phyloP scores from a whole-genome alignment of 2,329 filamentous ascomycete species.

The Aureobasidium sp. region DNA sequence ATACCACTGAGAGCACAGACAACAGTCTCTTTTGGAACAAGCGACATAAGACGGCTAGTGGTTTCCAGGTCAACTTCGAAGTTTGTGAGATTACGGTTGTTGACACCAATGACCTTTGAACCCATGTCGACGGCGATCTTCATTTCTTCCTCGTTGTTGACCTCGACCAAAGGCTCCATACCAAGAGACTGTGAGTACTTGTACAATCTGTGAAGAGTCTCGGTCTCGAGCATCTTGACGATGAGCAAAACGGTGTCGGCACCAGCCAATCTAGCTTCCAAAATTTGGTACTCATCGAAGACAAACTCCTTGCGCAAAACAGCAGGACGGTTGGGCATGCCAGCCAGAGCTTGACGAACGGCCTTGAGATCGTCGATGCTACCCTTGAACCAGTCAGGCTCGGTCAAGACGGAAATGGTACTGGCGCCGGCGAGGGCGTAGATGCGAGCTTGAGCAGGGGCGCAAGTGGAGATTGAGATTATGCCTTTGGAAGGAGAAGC shows the following conservation, averaged over 20 bases:
- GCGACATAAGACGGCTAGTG: slow-evolving; percentile 76
- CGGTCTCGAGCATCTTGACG: slow-evolving; percentile 88
- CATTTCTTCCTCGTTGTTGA: slow-evolving; percentile 94
- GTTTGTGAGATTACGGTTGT: slow-evolving; percentile 92
- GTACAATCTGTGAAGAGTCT: slow-evolving; percentile 68
- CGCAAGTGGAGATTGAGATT: slow-evolving; percentile 79
- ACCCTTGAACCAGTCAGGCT: slow-evolving; percentile 98
- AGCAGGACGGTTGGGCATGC: slow-evolving; percentile 86
- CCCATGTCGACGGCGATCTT: slow-evolving; percentile 75
- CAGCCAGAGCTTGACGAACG: slow-evolving; percentile 79
- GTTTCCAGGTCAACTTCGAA: slow-evolving; percentile 96
- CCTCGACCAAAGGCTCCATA: slow-evolving; percentile 97
- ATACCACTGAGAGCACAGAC: slow-evolving; percentile 95
- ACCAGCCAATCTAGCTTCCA: slow-evolving; percentile 85
- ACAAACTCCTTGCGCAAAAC: slow-evolving; percentile 94
- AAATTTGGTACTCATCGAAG: slow-evolving; percentile 96
- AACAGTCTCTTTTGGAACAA: slow-evolving; percentile 77
- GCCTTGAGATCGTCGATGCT: slow-evolving; percentile 86
- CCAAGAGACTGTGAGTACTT: slow-evolving; percentile 80
- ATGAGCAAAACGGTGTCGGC: slow-evolving; percentile 93
- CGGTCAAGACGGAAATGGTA: slow-evolving; percentile 95
- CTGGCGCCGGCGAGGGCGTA: slow-evolving; percentile 93
- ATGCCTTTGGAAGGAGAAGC: slow-evolving; percentile 94
- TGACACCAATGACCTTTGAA: slow-evolving; percentile 88
- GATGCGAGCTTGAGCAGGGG: slow-evolving; percentile 78